A percentile compares a stretch with the other conserved stretches of the same genome.
Evolutionary conservation across 345 rosid genomes (phyloP).

Genomic region (Eucalyptus coolabah): DNA sequence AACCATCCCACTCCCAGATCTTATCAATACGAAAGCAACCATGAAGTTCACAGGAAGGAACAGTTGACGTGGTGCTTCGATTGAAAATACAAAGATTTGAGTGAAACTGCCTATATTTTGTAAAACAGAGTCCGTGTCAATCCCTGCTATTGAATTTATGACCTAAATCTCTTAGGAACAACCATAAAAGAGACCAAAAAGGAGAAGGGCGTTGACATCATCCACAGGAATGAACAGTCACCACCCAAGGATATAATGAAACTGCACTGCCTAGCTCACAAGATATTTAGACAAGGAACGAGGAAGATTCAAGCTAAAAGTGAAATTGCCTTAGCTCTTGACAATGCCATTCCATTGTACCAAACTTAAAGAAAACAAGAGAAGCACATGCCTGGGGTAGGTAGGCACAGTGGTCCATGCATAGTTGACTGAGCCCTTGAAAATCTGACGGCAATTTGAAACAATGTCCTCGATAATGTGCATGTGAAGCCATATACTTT

Average conservation of each 20-base stretch:
- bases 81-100: background rate
- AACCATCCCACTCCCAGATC: background rate
- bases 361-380: background rate
- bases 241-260: background rate
- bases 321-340: background rate
- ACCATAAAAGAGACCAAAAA: background rate
- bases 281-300: background rate
- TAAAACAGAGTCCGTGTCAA: background rate
- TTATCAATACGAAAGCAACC: background rate
- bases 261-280: background rate
- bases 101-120: background rate
- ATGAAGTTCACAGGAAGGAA: background rate
- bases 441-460: conserved; percentile 71
- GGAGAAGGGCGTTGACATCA: background rate
- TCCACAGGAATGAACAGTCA: background rate
- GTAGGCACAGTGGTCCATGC: conserved; percentile 99
- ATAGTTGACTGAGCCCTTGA: conserved; percentile 90
- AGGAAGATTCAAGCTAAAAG: background rate
- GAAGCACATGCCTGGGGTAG: conserved; percentile 59
- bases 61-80: background rate
- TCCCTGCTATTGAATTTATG: background rate
- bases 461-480: conserved; percentile 90
- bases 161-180: background rate
- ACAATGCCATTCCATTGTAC: background rate
- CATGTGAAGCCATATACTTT: conserved; percentile 99